These are phyloP conservation scores for Globisporangium orthogonon DNA, from an alignment of 352 stramenopile species.

Conservation along the genomic window DNA sequence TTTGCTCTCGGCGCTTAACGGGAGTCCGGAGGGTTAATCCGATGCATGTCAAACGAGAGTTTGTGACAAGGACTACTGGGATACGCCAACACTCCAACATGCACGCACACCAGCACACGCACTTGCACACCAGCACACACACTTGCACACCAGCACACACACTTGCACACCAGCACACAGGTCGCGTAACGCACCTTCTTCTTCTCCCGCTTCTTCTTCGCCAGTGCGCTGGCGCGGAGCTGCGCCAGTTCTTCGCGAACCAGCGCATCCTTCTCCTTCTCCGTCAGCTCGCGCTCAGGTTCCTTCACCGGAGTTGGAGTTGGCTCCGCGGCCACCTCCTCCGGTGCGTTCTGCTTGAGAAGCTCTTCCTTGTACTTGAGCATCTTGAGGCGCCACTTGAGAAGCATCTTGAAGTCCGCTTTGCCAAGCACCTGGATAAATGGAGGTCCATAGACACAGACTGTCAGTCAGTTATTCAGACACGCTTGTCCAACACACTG, in stretches of 20 bases:
- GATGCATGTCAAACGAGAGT: constrained; percentile 73
- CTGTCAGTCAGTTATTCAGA: not conserved
- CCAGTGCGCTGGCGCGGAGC: constrained; percentile 59
- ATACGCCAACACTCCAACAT: constrained; percentile 39
- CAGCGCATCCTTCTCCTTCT: constrained; percentile 77
- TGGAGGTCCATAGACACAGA: not conserved
- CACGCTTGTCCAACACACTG: not conserved
- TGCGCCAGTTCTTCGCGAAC: constrained; percentile 83
- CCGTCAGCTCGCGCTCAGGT: constrained; percentile 52
- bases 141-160: constrained; percentile 14
- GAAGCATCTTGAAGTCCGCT: constrained; percentile 94
- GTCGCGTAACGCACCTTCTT: constrained; percentile 65
- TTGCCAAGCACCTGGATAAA: constrained; percentile 96
- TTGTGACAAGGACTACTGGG: constrained; percentile 87
- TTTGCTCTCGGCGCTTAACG: constrained; percentile 82
- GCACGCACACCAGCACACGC: constrained; percentile 15
- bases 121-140: constrained; percentile 15
- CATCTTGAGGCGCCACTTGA: constrained; percentile 97
- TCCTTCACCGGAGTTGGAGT: constrained; percentile 12
- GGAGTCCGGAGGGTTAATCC: constrained; percentile 90
- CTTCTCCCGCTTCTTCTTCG: constrained; percentile 89
- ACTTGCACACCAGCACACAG: constrained; percentile 15
- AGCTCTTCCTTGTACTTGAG: constrained; percentile 80
- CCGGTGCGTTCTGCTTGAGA: constrained; percentile 45
- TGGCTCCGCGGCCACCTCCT: constrained; percentile 20